Conservation (phyloP, 2,329 filamentous ascomycete species). For the Tympanopsis confertula region DNA sequence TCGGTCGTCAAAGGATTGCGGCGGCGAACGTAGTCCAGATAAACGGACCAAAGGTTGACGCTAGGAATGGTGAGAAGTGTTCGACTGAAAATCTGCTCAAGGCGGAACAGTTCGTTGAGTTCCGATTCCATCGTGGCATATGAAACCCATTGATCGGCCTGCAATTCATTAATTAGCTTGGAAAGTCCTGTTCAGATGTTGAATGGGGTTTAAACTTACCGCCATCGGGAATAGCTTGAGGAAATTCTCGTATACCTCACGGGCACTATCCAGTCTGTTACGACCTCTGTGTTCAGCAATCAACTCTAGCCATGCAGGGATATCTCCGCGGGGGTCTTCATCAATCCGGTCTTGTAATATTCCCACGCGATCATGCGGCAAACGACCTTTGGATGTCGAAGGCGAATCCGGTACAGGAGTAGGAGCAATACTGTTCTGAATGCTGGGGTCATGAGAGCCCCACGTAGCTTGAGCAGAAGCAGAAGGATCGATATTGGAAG, state of each 20-base stretch:
- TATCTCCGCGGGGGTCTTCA: slow-evolving; percentile 62
- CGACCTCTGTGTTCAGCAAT: slow-evolving; percentile 59
- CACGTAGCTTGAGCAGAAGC: slow-evolving; percentile 16
- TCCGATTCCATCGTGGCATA: slow-evolving; percentile 85
- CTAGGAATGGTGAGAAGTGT: slow-evolving; percentile 71
- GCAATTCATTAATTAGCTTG: slow-evolving; percentile 2
- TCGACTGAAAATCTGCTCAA: slow-evolving; percentile 74
- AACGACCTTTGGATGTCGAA: slow-evolving; percentile 11
- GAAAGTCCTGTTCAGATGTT: not conserved
- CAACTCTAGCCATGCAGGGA: slow-evolving; percentile 58
- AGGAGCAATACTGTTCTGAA: slow-evolving; percentile 9
- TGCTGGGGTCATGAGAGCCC: slow-evolving; percentile 17
- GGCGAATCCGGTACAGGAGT: slow-evolving; percentile 19
- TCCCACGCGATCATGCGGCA: slow-evolving; percentile 56
- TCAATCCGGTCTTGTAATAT: slow-evolving; percentile 64
- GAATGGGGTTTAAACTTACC: slow-evolving; percentile 34
- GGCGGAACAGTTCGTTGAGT: slow-evolving; percentile 66
- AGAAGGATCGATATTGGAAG: slow-evolving; percentile 11
- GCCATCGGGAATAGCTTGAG: slow-evolving; percentile 58
- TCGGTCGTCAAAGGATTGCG: slow-evolving; percentile 80
- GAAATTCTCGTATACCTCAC: slow-evolving; percentile 56
- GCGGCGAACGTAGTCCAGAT: slow-evolving; percentile 88
- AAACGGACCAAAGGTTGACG: slow-evolving; percentile 81
- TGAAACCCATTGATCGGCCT: slow-evolving; percentile 86
- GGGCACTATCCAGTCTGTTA: slow-evolving; percentile 58